A percentile compares a stretch with the other conserved stretches of the same genome.
phyloP scores from a whole-genome alignment of 2,329 filamentous ascomycete genomes.

The Claviceps quebecensis region DNA sequence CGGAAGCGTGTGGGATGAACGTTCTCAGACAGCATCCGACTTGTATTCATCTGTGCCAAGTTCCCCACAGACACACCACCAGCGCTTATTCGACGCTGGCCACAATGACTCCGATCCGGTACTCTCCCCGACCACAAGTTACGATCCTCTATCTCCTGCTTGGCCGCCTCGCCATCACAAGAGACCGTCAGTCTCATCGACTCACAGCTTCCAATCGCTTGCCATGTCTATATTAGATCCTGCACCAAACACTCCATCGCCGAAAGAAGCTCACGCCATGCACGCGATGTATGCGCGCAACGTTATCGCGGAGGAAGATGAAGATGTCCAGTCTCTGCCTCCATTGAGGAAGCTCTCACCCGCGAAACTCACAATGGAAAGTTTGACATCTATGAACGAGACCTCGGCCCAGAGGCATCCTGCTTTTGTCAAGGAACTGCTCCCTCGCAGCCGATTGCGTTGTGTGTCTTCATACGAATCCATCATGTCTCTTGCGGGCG shows the following conservation, averaged over 20 bases:
- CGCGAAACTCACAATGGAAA: constrained; percentile 14
- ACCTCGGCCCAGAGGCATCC: constrained; percentile 16
- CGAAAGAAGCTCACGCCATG: constrained; percentile 7
- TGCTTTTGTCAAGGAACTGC: constrained; percentile 20
- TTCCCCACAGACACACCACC: constrained; percentile 64
- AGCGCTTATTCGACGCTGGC: constrained; percentile 65
- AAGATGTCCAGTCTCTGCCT: constrained; percentile 15
- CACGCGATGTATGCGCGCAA: constrained; percentile 14
- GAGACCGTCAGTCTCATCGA: constrained; percentile 40
- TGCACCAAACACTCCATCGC: constrained; percentile 12
- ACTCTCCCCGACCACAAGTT: constrained; percentile 67
- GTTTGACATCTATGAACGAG: constrained; percentile 20
- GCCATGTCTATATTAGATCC: constrained; percentile 20
- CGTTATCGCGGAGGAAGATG: constrained; percentile 25
- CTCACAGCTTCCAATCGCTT: constrained; percentile 31
- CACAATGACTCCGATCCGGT: constrained; percentile 47
- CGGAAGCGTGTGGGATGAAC: constrained; percentile 39
- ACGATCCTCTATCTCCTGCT: constrained; percentile 51
- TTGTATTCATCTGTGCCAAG: constrained; percentile 64
- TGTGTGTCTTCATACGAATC: constrained; percentile 72
- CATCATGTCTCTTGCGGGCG: constrained; percentile 72
- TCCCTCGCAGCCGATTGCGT: constrained; percentile 36
- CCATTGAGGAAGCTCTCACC: constrained; percentile 11
- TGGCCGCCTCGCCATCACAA: constrained; percentile 40
- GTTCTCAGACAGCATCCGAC: constrained; percentile 42